Base-by-base conservation (phyloP, 1,284 basidiomycete species). In the Abortiporus biennis region DNA sequence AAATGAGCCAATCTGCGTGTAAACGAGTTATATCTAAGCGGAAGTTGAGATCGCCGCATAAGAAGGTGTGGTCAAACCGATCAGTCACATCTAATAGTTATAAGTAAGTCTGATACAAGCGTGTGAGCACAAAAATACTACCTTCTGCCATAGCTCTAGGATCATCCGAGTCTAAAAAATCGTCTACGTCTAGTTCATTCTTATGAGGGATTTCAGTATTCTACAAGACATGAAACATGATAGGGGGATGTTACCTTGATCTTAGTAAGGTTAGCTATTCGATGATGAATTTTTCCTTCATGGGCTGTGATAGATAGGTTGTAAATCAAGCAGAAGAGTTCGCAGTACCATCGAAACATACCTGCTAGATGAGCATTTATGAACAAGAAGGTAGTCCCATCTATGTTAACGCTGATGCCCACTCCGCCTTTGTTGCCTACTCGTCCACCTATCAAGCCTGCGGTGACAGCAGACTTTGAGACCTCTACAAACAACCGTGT, bases 311-410 rank as follows among this genome's bases (percentile, higher is more conserved):
- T 8, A n/a, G 6, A 36, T 4, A 38, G 36, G 4, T 13, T 16
- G 17, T 16, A 8, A 34, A 12, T 12, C 11, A 34, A 17, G 9
- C 33, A 34, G 8, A 34, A 34, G 11, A 34, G 17, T 8, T 34
- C 25, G 20, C 3, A 20, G 15, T 15, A 36, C 9, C 16, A 12
- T 29, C 35, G 24, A 13, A n/a, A 62, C 69, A 22, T 47, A 83
- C 84, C 84, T 40, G 90, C 87, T n/a, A 94, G 67, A 60, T 94
- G 92, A 1, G 87, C 85, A 51, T 92, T 93, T 49, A 94, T 64
- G 57, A 94, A 92, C 12, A 94, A 68, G 25, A 93, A 68, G 0
- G 87, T 82, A 4, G 77, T 80, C 3, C 76, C 78, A 37, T 76
- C 79, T 13, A 94, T 66, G 48, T 88, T 81, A 35, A 92, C 58